These are phyloP conservation scores for Chaetomiaceae sp. DNA, from an alignment of 2,329 filamentous ascomycete species.

Conservation along the genomic window DNA sequence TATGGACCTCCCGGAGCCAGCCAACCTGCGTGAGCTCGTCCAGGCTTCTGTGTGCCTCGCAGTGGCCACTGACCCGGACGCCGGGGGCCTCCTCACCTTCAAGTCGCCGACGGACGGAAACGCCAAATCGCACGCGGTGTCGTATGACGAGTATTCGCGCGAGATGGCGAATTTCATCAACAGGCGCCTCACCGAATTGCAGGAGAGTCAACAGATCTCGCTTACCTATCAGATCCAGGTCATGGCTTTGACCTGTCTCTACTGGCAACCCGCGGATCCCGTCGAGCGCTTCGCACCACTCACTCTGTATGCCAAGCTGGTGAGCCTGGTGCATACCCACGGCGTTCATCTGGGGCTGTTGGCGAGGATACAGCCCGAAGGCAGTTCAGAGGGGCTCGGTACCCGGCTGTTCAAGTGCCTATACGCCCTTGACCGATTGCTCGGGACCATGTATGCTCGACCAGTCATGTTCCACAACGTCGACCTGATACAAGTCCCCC, in stretches of 20 bases:
- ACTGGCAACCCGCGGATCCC: conserved; percentile 22
- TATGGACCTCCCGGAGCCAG: conserved; percentile 7
- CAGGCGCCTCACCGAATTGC: conserved; percentile 14
- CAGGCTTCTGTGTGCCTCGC: conserved; percentile 25
- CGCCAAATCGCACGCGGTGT: background rate
- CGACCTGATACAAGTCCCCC: conserved; percentile 53
- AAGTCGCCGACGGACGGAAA: conserved; percentile 2
- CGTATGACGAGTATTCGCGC: conserved; percentile 19
- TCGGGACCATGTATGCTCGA: conserved; percentile 55
- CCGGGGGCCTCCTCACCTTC: conserved; percentile 11
- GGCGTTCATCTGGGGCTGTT: conserved; percentile 23
- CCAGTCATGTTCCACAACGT: conserved; percentile 57
- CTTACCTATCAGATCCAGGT: conserved; percentile 18
- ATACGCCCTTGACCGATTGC: conserved; percentile 53
- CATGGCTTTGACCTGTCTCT: conserved; percentile 22
- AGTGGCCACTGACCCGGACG: conserved; percentile 21
- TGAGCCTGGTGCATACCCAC: conserved; percentile 21
- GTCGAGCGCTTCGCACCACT: conserved; percentile 18
- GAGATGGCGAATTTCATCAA: conserved; percentile 23
- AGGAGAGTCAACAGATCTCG: conserved; percentile 15
- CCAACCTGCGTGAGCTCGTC: conserved; percentile 17
- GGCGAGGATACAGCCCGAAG: background rate
- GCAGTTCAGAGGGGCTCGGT: background rate
- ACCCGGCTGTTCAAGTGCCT: conserved; percentile 23
- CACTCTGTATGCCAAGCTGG: conserved; percentile 17